These are phyloP conservation scores for Vitellaria paradoxa DNA, from an alignment of 179 eudicot genomes.

Conservation along the genomic window DNA sequence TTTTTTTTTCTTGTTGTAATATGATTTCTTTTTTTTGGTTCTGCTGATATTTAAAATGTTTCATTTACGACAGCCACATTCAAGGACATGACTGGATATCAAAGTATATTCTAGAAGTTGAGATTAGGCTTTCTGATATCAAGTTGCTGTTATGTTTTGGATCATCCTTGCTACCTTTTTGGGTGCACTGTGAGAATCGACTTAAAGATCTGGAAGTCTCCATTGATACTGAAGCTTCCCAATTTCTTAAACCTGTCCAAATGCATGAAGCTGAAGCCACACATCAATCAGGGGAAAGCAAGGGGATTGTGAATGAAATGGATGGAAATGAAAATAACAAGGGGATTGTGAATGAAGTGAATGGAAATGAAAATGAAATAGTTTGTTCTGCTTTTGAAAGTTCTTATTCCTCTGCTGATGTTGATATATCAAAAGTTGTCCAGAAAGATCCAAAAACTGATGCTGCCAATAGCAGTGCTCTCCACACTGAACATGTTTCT, in stretches of 20 bases:
- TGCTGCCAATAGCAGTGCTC: constrained; percentile 21
- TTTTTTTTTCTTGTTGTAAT: not conserved
- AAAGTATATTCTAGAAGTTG: constrained; percentile 59
- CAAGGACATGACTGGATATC: constrained; percentile 42
- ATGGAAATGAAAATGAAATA: constrained; percentile 19
- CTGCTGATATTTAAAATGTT: constrained; percentile 3
- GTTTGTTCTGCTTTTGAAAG: constrained; percentile 23
- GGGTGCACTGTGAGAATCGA: constrained; percentile 72
- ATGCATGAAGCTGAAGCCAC: constrained; percentile 29
- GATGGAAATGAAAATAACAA: constrained; percentile 21
- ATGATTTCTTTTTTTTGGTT: not conserved
- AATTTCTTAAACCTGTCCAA: constrained; percentile 20
- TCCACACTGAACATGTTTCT: constrained; percentile 19
- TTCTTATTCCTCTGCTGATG: constrained; percentile 21
- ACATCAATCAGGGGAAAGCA: constrained; percentile 23
- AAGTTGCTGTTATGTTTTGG: constrained; percentile 66
- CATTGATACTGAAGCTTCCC: constrained; percentile 35
- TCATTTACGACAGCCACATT: constrained; percentile 39
- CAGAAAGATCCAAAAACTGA: constrained; percentile 23
- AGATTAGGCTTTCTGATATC: constrained; percentile 79
- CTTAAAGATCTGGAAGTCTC: constrained; percentile 62
- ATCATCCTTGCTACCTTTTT: constrained; percentile 71
- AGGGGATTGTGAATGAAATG: constrained; percentile 23
- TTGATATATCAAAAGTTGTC: constrained; percentile 10
- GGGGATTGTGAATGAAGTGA: constrained; percentile 24